Base-by-base conservation (phyloP, 139 green algal species). In the Tetradesmus obliquus region DNA sequence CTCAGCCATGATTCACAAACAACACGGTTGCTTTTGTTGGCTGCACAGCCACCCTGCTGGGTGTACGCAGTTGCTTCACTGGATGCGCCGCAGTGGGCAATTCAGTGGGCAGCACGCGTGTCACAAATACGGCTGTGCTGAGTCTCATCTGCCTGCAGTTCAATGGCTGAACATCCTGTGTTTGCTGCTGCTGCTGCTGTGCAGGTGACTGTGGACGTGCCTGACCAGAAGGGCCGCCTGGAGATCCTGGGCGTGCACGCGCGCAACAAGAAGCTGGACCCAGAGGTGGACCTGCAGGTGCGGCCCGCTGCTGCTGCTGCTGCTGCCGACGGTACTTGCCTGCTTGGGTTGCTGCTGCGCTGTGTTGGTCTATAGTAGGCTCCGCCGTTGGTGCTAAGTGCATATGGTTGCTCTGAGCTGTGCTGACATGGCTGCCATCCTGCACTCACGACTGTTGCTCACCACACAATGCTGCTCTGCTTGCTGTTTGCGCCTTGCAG, bases 221-320 rank as follows among this genome's bases (percentile, higher is more conserved):
- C 98, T 60, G 98, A 99, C 93, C 94, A 99, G 93, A 98, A 97
- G 95, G 98, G 98, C 53, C 96, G 98, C 81, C 96, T 96, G 19
- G 97, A 98, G 84, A 99, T 99, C 93, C 96, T 99, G 58, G 95
- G 97, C 57, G 98, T 99, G 92, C 98, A 99, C 85, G 93, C 96
- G 5, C 95, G 95, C 91, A 99, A 99, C 97, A 99, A 99, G 97
- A 99, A 98, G 94, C 94, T 99, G 86, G 94, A 91, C 7, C 95
- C 97, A 20, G 98, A 99, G n/a, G 95, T 99, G 55, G 96, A 98
- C 89, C 96, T 99, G 87, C 93, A 98, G 90, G 96, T 91, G 72
- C 7, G 66, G 9, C 20, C 76, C 22, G 22, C 13, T 51, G 76
- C n/a, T 54, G 22, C 22, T 82, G 20, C 10, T 82, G 76, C 76